Conservation (phyloP, 1,284 basidiomycete genomes). For the Cutaneotrichosporon curvatum region DNA sequence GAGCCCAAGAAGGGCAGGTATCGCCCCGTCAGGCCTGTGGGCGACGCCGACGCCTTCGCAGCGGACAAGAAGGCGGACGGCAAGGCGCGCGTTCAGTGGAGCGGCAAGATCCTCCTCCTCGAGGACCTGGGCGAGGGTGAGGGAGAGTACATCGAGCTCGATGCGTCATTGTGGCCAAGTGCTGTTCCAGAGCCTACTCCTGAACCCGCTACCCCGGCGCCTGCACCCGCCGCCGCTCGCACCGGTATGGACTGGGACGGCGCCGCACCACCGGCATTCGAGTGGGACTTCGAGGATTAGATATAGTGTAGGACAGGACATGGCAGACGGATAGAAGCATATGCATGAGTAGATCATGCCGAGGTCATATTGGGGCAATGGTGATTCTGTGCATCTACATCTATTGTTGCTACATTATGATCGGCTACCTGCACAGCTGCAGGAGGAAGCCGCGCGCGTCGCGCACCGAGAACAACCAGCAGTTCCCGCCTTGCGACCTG, state of each 20-base stretch:
- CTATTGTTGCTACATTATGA: not conserved
- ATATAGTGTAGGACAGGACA: constrained; percentile 8
- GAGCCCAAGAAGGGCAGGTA: constrained; percentile 16
- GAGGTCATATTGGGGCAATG: too few species aligned
- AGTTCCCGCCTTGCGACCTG: constrained; percentile 5
- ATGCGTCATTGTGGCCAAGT: constrained; percentile 49
- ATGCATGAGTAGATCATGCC: not conserved
- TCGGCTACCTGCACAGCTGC: constrained; percentile 5
- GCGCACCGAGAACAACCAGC: constrained; percentile 57
- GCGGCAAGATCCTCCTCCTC: constrained; percentile 73
- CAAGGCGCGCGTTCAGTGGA: constrained; percentile 15
- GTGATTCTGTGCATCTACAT: too few species aligned
- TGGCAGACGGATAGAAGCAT: not conserved
- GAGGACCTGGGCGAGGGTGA: constrained; percentile 51
- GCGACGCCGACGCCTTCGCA: constrained; percentile 13
- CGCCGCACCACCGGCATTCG: constrained; percentile 58
- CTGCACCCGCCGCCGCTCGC: constrained; percentile 27
- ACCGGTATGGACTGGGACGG: constrained; percentile 58
- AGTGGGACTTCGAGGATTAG: constrained; percentile 42
- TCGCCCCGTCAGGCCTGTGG: constrained; percentile 15
- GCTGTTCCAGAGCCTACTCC: constrained; percentile 44
- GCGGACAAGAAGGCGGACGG: constrained; percentile 16
- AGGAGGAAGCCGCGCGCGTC: constrained; percentile 28
- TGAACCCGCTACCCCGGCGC: constrained; percentile 32
- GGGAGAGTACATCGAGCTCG: constrained; percentile 61